Evolutionary conservation across 345 rosid genomes (phyloP).

Genomic region (Leavenworthia alabamica): DNA sequence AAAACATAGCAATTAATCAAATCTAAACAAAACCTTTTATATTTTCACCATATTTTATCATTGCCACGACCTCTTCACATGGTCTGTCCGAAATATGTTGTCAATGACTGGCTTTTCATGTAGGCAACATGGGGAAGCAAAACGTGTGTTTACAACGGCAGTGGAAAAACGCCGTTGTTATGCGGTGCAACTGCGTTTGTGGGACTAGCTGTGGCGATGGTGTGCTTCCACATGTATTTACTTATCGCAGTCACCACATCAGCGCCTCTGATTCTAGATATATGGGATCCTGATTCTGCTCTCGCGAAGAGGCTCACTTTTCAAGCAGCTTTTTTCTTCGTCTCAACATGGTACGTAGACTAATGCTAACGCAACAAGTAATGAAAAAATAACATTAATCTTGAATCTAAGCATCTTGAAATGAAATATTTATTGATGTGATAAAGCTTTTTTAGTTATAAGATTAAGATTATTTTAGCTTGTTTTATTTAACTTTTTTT

Average conservation of each 20-base stretch:
- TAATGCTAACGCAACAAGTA: neutral
- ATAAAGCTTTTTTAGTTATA: too few relatives aligned
- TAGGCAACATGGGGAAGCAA: slow-evolving; percentile 51
- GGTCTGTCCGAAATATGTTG: neutral
- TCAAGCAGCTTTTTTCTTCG: slow-evolving; percentile 76
- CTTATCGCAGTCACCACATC: slow-evolving; percentile 60
- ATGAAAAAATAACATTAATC: neutral
- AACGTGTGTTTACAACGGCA: slow-evolving; percentile 61
- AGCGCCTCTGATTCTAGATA: slow-evolving; percentile 39
- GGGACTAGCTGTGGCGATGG: slow-evolving; percentile 60
- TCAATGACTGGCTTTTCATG: slow-evolving; percentile 15
- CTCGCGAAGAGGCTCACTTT: slow-evolving; percentile 40
- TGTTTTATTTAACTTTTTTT: too few relatives aligned
- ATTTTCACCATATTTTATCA: neutral
- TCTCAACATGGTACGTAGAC: slow-evolving; percentile 59
- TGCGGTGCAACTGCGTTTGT: slow-evolving; percentile 55
- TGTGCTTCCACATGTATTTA: slow-evolving; percentile 56
- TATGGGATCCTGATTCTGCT: slow-evolving; percentile 46
- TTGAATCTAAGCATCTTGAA: neutral
- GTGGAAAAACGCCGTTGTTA: slow-evolving; percentile 65
- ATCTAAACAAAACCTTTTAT: neutral
- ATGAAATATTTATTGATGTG: too few relatives aligned
- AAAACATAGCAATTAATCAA: neutral
- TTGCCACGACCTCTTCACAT: neutral
- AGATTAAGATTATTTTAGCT: too few relatives aligned